These are phyloP conservation scores for Sclerotinia trifoliorum DNA, from an alignment of 2,329 filamentous ascomycete species.

Conservation along the genomic window DNA sequence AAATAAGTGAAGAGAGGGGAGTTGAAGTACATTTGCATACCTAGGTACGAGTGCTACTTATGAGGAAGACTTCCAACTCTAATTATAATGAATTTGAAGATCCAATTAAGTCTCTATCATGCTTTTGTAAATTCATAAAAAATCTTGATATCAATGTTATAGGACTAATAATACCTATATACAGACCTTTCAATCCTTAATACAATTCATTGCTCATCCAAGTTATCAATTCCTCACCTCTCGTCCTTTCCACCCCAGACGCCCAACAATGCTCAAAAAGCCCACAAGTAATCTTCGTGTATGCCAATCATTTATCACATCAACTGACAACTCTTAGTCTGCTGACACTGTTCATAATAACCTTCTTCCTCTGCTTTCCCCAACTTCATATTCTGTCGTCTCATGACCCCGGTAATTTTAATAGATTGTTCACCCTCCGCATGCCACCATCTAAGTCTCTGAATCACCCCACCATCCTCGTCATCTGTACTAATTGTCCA, in stretches of 20 bases:
- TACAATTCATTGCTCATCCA: neutral
- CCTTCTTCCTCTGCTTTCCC: slow-evolving; percentile 64
- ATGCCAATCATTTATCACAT: slow-evolving; percentile 43
- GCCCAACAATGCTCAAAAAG: neutral
- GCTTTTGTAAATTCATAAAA: neutral
- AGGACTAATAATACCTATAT: neutral
- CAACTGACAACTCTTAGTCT: slow-evolving; percentile 46
- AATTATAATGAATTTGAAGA: too few species aligned
- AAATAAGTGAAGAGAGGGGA: too few species aligned
- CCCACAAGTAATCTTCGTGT: neutral
- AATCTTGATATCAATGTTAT: neutral
- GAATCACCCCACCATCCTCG: slow-evolving; percentile 65
- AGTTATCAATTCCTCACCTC: neutral
- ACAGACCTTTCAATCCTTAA: neutral
- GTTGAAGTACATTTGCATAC: too few species aligned
- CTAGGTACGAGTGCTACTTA: too few species aligned
- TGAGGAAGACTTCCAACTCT: too few species aligned
- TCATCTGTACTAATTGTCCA: slow-evolving; percentile 82
- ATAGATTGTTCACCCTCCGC: slow-evolving; percentile 78
- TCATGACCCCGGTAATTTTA: slow-evolving; percentile 70
- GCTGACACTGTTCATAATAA: slow-evolving; percentile 69
- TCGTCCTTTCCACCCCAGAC: neutral
- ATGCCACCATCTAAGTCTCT: slow-evolving; percentile 91
- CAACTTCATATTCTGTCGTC: slow-evolving; percentile 55
- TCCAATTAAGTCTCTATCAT: too few species aligned